Evolutionary conservation across 1,284 basidiomycete genomes (phyloP).

Genomic region (Hemileia vastatrix): DNA sequence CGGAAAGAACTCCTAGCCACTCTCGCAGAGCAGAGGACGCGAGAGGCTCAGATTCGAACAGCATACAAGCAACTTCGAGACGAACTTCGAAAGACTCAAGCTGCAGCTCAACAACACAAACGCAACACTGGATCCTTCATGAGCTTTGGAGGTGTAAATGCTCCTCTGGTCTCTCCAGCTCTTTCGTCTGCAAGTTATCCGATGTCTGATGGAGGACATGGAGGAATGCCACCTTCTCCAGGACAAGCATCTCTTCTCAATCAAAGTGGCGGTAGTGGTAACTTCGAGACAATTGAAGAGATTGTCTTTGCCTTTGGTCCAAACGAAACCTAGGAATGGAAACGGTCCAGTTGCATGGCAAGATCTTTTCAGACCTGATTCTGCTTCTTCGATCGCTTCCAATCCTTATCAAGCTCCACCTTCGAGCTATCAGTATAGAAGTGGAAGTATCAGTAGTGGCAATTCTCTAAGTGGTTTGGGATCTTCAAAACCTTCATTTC

Average conservation of each 20-base stretch:
- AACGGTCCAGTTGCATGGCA: not conserved
- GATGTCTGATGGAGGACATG: not conserved
- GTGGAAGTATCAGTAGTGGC: not conserved
- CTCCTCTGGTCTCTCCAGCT: not conserved
- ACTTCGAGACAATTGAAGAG: not conserved
- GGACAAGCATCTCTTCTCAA: not conserved
- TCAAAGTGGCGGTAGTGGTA: not conserved
- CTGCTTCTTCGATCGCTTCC: not conserved
- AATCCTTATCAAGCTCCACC: not conserved
- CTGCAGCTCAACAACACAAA: slow-evolving; percentile 14
- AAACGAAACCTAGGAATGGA: not conserved
- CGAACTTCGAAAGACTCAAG: slow-evolving; percentile 32
- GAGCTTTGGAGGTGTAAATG: not conserved
- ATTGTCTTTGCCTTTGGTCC: not conserved
- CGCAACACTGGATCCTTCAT: slow-evolving; percentile 11
- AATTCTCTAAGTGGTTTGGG: not conserved
- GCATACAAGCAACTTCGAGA: slow-evolving; percentile 35
- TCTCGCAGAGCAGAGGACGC: slow-evolving; percentile 27
- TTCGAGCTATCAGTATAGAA: not conserved
- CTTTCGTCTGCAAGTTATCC: not conserved
- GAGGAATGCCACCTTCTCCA: not conserved
- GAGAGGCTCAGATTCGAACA: slow-evolving; percentile 33
- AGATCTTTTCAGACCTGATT: not conserved
- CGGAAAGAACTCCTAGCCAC: slow-evolving; percentile 21
- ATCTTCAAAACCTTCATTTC: not conserved